Evolutionary conservation across 108 stramenopile species (phyloP), one percentile per base, ranked within the genome.

Genomic region (Epipyxis sp.): DNA sequence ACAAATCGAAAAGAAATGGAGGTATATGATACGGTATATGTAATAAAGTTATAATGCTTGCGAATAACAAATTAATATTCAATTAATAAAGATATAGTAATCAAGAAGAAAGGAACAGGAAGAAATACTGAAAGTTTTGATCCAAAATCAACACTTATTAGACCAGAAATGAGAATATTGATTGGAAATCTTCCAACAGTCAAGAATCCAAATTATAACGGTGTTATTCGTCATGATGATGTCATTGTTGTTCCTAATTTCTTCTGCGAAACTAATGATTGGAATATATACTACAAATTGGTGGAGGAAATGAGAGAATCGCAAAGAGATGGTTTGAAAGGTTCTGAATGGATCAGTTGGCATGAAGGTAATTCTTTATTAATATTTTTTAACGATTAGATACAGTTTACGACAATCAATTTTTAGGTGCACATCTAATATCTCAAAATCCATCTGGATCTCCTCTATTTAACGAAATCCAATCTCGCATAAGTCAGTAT

Each of bases 171-270:
- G 59, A 81, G 92, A 1, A 78, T 93, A 3, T 39, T 62, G 68
- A 87, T 91, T 32, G 89, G 88, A 0, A 59, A 80, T 44, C 79
- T 77, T 42, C 81, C 77, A 6, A 57, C 54, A 20, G 20, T 20
- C 20, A 50, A 50, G 46, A 20, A 67, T 13, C 13, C 13, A 20
- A 13, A 13, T 13, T 6, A 20, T 13, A 6, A 50, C 13, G 13
- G 46, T 50, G 6, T 50, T 13, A 61, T 93, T 57, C 87, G 86
- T 76, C 92, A 93, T 78, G 92, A 93, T 77, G 91, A 93, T 84
- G 90, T 91, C 20, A 89, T 93, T n/a, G 90, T 93, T 69, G 86
- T 93, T 25, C 93, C 93, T 37, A 90, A 92, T 74, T 81, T 92
- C 10, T 93, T 93, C 82, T 91, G 91, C 30, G 58, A 76, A 0